Evolutionary conservation across 169 alveolate species (phyloP).

Genomic region (Plasmodium adleri): DNA sequence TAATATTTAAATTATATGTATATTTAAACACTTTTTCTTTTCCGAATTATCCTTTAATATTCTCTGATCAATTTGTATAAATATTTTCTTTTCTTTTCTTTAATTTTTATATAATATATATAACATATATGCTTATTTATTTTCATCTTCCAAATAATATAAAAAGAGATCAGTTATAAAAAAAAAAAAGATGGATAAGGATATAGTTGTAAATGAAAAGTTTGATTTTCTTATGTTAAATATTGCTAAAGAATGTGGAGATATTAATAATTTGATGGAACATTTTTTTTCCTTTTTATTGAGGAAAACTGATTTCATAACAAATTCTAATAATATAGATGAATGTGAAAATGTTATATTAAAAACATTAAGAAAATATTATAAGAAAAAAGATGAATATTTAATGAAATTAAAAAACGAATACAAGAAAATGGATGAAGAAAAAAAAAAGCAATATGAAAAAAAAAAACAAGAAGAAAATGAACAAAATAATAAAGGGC

Average conservation of each 20-base stretch:
- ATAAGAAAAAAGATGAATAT: slow-evolving; percentile 86
- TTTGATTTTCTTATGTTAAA: slow-evolving; percentile 92
- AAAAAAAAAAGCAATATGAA: slow-evolving; percentile 77
- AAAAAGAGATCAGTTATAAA: neutral
- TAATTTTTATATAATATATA: too few species aligned
- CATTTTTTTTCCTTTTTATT: slow-evolving; percentile 94
- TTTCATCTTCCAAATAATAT: too few species aligned
- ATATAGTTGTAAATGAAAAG: slow-evolving; percentile 78
- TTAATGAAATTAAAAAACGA: slow-evolving; percentile 78
- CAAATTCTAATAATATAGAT: slow-evolving; percentile 83
- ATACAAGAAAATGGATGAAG: slow-evolving; percentile 81
- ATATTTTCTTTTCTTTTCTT: too few species aligned
- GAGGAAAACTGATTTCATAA: slow-evolving; percentile 96
- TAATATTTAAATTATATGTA: too few species aligned
- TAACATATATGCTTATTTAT: too few species aligned
- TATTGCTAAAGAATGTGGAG: slow-evolving; percentile 94
- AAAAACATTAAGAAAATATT: slow-evolving; percentile 81
- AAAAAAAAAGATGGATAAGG: slow-evolving; percentile 46
- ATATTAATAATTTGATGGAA: slow-evolving; percentile 94
- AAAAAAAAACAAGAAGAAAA: slow-evolving; percentile 66
- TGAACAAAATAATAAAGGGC: slow-evolving; percentile 47
- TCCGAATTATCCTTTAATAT: too few species aligned
- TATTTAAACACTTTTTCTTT: too few species aligned
- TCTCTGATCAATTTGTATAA: too few species aligned
- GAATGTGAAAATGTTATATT: slow-evolving; percentile 82